These are phyloP conservation scores for Saccharomyces hybrid DNA, from an alignment of 1,139 yeast species.

Conservation along the genomic window DNA sequence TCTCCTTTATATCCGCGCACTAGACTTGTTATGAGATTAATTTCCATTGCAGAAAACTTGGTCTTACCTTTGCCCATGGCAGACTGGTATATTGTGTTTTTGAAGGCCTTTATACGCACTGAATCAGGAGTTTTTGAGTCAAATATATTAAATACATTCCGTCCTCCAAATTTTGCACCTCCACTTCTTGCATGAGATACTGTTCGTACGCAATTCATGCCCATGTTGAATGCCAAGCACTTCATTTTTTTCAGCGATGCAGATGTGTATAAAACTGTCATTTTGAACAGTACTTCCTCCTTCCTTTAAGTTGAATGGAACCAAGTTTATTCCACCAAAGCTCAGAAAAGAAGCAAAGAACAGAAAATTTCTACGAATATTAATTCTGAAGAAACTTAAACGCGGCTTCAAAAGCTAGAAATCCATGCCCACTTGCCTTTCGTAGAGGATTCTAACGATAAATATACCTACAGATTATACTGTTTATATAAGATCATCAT, in stretches of 20 bases:
- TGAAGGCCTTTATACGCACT: neutral
- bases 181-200: neutral
- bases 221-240: neutral
- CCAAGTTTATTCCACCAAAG: neutral
- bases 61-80: neutral
- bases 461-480: neutral
- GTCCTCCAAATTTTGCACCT: neutral
- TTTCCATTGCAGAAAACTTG: neutral
- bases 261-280: neutral
- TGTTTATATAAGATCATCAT: neutral
- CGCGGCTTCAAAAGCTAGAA: neutral
- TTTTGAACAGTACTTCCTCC: neutral
- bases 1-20: neutral
- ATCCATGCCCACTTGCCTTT: neutral
- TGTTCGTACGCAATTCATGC: neutral
- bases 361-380: neutral
- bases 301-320: neutral
- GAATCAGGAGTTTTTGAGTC: neutral
- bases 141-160: neutral
- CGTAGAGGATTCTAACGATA: too few relatives aligned
- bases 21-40: neutral
- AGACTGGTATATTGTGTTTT: neutral
- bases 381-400: neutral
- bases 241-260: neutral
- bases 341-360: neutral